phyloP scores from a whole-genome alignment of 2,329 filamentous ascomycete genomes.

The Coniochaeta sp. region DNA sequence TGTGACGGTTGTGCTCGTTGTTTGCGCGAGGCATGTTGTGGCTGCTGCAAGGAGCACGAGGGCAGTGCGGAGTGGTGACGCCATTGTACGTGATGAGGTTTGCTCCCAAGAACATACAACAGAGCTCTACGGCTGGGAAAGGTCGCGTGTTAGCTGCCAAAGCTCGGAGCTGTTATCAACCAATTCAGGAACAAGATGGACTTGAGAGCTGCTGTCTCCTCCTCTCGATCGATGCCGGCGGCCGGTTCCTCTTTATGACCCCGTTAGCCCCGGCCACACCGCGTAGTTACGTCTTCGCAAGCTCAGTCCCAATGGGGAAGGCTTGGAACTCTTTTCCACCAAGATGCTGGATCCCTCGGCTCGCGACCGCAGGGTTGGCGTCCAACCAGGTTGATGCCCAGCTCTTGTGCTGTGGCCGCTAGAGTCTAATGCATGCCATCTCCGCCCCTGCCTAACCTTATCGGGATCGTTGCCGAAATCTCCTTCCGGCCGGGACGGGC shows the following conservation, averaged over 20 bases:
- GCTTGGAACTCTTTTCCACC: background rate
- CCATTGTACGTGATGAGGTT: background rate
- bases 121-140: background rate
- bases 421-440: background rate
- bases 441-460: background rate
- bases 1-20: background rate
- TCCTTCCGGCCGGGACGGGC: too few relatives aligned
- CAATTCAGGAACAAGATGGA: too few relatives aligned
- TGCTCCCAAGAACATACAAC: too few relatives aligned
- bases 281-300: background rate
- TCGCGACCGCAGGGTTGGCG: background rate
- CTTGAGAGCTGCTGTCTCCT: background rate
- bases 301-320: background rate
- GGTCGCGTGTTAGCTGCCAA: background rate
- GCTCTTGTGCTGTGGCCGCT: background rate
- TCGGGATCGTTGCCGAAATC: background rate
- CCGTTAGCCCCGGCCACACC: background rate
- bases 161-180: background rate
- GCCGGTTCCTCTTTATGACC: background rate
- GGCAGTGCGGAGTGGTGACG: background rate
- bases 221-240: background rate
- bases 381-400: background rate
- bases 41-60: background rate
- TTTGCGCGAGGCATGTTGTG: background rate
- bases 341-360: background rate